Evolutionary conservation across 1,284 basidiomycete species (phyloP).

Genomic region (Sporisorium graminicola): DNA sequence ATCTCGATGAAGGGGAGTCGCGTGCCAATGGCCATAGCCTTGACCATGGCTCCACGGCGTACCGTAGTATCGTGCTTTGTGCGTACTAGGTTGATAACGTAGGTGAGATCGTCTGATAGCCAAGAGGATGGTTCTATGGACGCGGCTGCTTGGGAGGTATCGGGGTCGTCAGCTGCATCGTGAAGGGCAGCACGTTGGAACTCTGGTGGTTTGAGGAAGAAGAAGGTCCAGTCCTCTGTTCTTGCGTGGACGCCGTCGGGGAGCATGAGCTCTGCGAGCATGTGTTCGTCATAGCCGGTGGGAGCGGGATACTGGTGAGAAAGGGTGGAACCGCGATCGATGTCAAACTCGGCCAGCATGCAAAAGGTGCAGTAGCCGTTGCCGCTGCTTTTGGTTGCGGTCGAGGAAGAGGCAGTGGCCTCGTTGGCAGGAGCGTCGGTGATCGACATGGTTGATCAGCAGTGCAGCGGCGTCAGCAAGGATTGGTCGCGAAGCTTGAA

Average conservation of each 20-base stretch:
- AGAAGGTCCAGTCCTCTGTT: slow-evolving; percentile 96
- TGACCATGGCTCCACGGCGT: slow-evolving; percentile 90
- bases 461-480: not conserved
- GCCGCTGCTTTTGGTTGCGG: slow-evolving; percentile 6
- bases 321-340: slow-evolving; percentile 63
- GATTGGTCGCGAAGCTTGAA: too few species aligned
- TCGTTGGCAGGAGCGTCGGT: slow-evolving; percentile 13
- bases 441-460: slow-evolving; percentile 24
- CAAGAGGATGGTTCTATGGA: slow-evolving; percentile 21
- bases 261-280: slow-evolving; percentile 96
- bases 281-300: slow-evolving; percentile 68
- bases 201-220: slow-evolving; percentile 77
- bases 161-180: slow-evolving; percentile 12
- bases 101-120: slow-evolving; percentile 70
- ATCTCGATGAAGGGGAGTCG: slow-evolving; percentile 96
- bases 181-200: slow-evolving; percentile 13
- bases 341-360: slow-evolving; percentile 66
- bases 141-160: not conserved
- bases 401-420: not conserved
- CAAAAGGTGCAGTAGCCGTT: slow-evolving; percentile 58
- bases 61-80: slow-evolving; percentile 92
- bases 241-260: slow-evolving; percentile 96
- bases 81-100: slow-evolving; percentile 93
- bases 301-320: slow-evolving; percentile 58
- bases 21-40: slow-evolving; percentile 95